Conservation (phyloP, 148 eudicot species). For the Camellia sinensis region DNA sequence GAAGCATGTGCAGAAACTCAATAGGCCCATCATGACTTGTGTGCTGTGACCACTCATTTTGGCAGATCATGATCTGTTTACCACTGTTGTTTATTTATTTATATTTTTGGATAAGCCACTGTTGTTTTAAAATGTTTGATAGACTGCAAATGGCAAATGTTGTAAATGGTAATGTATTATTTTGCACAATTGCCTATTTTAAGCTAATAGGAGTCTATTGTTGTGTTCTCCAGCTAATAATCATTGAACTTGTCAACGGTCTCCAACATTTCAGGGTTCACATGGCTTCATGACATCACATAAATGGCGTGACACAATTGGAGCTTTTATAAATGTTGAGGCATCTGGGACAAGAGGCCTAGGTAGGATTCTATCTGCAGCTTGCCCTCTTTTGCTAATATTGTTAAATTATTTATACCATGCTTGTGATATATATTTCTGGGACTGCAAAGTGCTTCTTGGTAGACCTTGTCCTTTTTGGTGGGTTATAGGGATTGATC, state of each 20-base stretch:
- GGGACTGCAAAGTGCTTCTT: constrained; percentile 1
- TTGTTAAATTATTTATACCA: background rate
- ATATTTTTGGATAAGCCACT: no score
- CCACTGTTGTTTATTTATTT: no score
- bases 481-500: background rate
- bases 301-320: constrained; percentile 82
- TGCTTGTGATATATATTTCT: background rate
- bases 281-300: constrained; percentile 94
- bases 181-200: no score
- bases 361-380: constrained; percentile 44
- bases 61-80: no score
- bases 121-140: no score
- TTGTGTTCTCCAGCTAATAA: background rate
- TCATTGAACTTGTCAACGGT: background rate
- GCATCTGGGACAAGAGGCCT: constrained; percentile 93
- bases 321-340: constrained; percentile 90
- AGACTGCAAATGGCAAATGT: no score
- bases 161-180: no score
- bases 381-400: background rate
- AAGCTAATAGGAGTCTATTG: background rate
- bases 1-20: no score
- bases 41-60: no score
- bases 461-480: background rate
- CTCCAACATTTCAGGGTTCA: constrained; percentile 60
- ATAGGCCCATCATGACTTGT: no score